Evolutionary conservation across 1,284 basidiomycete species (phyloP).

Genomic region (Microbotryum silenes-acaulis): DNA sequence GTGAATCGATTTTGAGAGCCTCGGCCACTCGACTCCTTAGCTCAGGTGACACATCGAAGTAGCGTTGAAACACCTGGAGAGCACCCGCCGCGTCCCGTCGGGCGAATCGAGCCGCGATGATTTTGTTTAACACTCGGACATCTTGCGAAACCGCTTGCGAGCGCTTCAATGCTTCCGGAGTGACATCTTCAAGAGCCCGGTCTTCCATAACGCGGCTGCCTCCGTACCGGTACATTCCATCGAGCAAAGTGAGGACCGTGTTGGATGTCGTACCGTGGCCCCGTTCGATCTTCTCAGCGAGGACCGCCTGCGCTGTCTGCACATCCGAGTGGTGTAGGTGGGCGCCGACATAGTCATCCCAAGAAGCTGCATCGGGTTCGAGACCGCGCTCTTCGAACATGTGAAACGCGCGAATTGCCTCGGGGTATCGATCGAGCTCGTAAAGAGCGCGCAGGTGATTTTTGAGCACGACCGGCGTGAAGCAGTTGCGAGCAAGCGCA

Average conservation of each 20-base stretch:
- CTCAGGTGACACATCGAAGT: slow-evolving; percentile 9
- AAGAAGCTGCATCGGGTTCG: slow-evolving; percentile 5
- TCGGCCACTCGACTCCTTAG: neutral
- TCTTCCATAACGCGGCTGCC: slow-evolving; percentile 29
- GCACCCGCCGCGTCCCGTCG: slow-evolving; percentile 12
- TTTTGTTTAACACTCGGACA: slow-evolving; percentile 17
- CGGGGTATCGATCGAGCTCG: slow-evolving; percentile 9
- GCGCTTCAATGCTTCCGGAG: neutral
- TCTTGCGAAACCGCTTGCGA: slow-evolving; percentile 15
- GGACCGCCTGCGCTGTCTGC: slow-evolving; percentile 15
- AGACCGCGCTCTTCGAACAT: slow-evolving; percentile 4
- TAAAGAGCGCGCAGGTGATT: slow-evolving; percentile 13
- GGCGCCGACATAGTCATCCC: slow-evolving; percentile 26
- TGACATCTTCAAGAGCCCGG: slow-evolving; percentile 10
- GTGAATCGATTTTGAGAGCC: neutral
- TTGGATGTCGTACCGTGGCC: slow-evolving; percentile 17
- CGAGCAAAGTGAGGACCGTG: slow-evolving; percentile 19
- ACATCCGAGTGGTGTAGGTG: slow-evolving; percentile 22
- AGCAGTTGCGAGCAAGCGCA: no score
- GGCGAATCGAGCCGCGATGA: slow-evolving; percentile 17
- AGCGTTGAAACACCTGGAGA: slow-evolving; percentile 14
- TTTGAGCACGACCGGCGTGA: no score
- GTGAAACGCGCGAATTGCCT: slow-evolving; percentile 8
- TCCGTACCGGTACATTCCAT: slow-evolving; percentile 25
- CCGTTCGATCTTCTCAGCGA: slow-evolving; percentile 14